Conservation (phyloP, 495 filamentous ascomycete genomes). For the Collariella sp. region DNA sequence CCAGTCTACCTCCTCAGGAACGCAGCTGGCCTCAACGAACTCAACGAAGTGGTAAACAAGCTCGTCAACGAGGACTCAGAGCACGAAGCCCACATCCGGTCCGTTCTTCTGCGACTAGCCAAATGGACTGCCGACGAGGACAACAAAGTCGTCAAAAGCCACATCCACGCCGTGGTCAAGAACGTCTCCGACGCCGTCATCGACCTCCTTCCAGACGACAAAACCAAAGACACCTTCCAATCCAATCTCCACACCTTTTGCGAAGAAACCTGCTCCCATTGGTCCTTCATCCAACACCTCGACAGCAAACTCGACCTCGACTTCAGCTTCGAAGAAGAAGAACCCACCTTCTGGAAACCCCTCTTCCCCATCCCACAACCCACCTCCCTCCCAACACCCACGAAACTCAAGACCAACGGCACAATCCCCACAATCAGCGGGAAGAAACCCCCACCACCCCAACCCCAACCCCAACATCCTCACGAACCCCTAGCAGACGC, state of each 20-base stretch:
- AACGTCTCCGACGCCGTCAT: background rate
- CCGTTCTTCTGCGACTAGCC: constrained; percentile 11
- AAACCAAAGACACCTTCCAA: background rate
- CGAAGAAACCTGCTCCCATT: background rate
- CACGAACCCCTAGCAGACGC: background rate
- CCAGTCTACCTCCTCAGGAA: constrained; percentile 14
- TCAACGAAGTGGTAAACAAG: constrained; percentile 2
- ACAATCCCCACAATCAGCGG: background rate
- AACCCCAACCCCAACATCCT: background rate
- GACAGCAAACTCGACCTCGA: background rate
- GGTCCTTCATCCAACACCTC: constrained; percentile 6
- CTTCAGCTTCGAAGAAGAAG: background rate
- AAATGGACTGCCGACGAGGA: background rate
- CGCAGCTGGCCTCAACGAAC: background rate
- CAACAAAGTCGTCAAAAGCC: background rate
- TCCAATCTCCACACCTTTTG: background rate
- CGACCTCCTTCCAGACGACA: background rate
- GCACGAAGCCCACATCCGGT: constrained; percentile 16
- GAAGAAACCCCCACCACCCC: background rate
- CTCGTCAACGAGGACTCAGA: constrained; percentile 3
- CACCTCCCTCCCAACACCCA: background rate
- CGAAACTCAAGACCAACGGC: background rate
- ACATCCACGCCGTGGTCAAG: background rate
- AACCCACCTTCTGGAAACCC: background rate
- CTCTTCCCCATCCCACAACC: background rate